Percentiles rank a stretch among this genome's conserved stretches.
phyloP scores from a whole-genome alignment of 345 rosid genomes.

The Raphanus raphanistrum region DNA sequence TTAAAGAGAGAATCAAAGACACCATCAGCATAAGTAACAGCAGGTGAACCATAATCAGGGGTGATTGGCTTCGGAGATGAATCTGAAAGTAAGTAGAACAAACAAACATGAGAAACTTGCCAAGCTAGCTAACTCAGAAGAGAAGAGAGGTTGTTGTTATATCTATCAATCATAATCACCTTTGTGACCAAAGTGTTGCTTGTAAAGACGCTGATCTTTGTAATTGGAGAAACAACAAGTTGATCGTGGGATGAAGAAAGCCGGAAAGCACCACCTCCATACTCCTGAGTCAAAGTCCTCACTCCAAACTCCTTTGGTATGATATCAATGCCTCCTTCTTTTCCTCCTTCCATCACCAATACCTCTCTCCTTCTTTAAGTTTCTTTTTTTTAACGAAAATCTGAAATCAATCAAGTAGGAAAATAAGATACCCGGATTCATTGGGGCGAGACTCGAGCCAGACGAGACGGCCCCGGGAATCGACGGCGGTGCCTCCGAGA shows the following conservation, averaged over 20 bases:
- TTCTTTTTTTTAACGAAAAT: background rate
- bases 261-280: slow-evolving; percentile 88
- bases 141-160: background rate
- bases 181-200: slow-evolving; percentile 45
- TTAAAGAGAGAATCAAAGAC: slow-evolving; percentile 68
- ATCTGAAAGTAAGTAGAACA: slow-evolving; percentile 39
- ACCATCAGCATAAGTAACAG: slow-evolving; percentile 82
- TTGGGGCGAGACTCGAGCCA: slow-evolving; percentile 86
- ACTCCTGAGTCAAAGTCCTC: slow-evolving; percentile 83
- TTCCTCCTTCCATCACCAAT: slow-evolving; percentile 56
- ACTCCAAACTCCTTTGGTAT: slow-evolving; percentile 82
- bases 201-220: slow-evolving; percentile 83
- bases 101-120: no score
- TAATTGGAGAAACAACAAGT: slow-evolving; percentile 72
- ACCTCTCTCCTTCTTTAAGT: slow-evolving; percentile 56
- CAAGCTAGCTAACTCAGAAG: background rate
- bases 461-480: slow-evolving; percentile 65
- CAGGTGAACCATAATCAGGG: slow-evolving; percentile 71
- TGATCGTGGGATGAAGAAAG: slow-evolving; percentile 51
- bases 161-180: slow-evolving; percentile 40
- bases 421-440: slow-evolving; percentile 69
- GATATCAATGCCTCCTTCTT: slow-evolving; percentile 52
- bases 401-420: background rate
- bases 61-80: slow-evolving; percentile 65
- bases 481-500: slow-evolving; percentile 71